Base-by-base conservation (phyloP, 2,329 filamentous ascomycete species). In the Verticillium isaacii region DNA sequence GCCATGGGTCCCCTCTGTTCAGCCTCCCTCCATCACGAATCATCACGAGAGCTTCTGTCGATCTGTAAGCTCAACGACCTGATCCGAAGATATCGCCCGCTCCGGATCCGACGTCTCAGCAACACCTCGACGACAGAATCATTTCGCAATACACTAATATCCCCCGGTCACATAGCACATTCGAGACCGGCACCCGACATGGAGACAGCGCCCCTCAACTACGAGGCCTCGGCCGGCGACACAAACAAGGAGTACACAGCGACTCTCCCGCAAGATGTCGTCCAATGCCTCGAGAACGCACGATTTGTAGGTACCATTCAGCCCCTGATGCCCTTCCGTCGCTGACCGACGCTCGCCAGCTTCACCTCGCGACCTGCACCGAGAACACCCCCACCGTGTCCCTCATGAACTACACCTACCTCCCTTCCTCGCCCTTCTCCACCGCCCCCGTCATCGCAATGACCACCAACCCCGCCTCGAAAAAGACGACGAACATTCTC, bases 371-470 rank as follows among this genome's bases (percentile, higher is more conserved):
- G 69, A 99, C 95, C 61, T 96, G 91, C 75, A 87, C 87, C 68
- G 83, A 90, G 68, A 90, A 95, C 71, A 82, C 88, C 66, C 95
- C 95, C 11, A 92, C 98, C 74, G 92, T 98, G 67, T 96, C 93
- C 41, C 87, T 99, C 66, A 99, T 99, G 95, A 97, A 96, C 81
- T 98, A 98, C 81, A 98, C 95, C 72, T 98, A 97, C 78, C 89
- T 99, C 25, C 90, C 93, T 45, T 87, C 84, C 6, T 91, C 90
- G 17, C 88, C 87, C 45, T 89, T 87, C 75, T 84, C 85, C 45
- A 72, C 83, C 59, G 77, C 80, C n/a, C 89, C 92, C n/a, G 90
- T 93, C 66, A 96, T 98, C 72, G 90, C 98, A 82, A 93, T 94
- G 90, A 98, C 95, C 61, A 96, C 90, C 56, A 92, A 92, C 68